Evolutionary conservation across 2,329 filamentous ascomycete species (phyloP).

Genomic region (Colletotrichum tropicale): DNA sequence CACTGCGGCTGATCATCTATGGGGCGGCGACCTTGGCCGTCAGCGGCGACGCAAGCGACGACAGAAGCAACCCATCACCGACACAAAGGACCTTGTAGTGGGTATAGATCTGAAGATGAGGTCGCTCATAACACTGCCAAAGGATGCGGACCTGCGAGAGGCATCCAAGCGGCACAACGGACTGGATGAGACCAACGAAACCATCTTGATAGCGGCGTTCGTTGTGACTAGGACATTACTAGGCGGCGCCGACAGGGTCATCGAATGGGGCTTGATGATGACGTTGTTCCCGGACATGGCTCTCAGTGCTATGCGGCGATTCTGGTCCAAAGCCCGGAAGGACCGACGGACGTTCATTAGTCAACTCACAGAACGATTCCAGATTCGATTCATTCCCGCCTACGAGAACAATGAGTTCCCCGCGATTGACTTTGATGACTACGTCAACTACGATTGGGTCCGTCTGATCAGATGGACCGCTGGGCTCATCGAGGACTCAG

Average conservation of each 20-base stretch:
- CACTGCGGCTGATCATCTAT: constrained; percentile 25
- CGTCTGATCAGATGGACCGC: constrained; percentile 68
- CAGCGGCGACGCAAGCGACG: constrained; percentile 10
- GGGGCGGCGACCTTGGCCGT: constrained; percentile 13
- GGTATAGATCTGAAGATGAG: constrained; percentile 15
- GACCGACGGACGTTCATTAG: constrained; percentile 58
- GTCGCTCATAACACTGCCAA: constrained; percentile 11
- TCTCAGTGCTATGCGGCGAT: constrained; percentile 55
- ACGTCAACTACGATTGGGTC: constrained; percentile 71
- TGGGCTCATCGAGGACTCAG: constrained; percentile 33
- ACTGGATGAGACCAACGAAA: constrained; percentile 20
- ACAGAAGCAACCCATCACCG: background rate
- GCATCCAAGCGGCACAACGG: background rate
- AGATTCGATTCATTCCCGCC: constrained; percentile 67
- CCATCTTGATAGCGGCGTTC: constrained; percentile 57
- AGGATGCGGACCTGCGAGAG: constrained; percentile 10
- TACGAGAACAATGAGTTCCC: constrained; percentile 68
- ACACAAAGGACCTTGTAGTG: constrained; percentile 9
- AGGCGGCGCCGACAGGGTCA: constrained; percentile 62
- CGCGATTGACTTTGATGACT: constrained; percentile 66
- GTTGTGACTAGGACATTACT: constrained; percentile 62
- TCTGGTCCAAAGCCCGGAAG: constrained; percentile 59
- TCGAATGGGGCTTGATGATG: constrained; percentile 66
- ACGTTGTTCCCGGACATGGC: constrained; percentile 59
- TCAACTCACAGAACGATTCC: constrained; percentile 66